Evolutionary conservation across 495 filamentous ascomycete species (phyloP).

Genomic region (Apiosordaria backusii): DNA sequence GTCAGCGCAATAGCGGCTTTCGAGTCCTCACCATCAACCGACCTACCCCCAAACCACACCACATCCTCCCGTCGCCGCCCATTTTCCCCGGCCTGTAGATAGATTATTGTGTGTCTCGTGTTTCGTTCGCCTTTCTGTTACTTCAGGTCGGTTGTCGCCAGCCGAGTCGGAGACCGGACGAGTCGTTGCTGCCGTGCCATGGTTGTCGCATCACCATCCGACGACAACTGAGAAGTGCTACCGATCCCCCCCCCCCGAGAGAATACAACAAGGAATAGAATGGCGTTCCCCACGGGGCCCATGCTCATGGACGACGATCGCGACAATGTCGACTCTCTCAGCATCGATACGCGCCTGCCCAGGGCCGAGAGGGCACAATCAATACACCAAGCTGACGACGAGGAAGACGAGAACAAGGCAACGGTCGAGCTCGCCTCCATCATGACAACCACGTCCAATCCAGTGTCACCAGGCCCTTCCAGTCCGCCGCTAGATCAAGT

Average conservation of each 20-base stretch:
- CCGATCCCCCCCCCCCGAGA: not conserved
- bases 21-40: not conserved
- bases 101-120: not conserved
- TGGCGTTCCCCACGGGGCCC: conserved; percentile 8
- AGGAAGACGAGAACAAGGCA: conserved; percentile 41
- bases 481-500: conserved; percentile 49
- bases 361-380: conserved; percentile 27
- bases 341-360: conserved; percentile 29
- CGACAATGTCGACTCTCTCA: conserved; percentile 26
- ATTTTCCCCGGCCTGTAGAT: not conserved
- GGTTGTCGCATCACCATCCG: conserved; percentile 21
- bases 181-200: conserved; percentile 22
- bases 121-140: not conserved
- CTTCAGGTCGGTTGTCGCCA: not conserved
- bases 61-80: not conserved
- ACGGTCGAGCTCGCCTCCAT: conserved; percentile 46
- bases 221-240: conserved; percentile 17
- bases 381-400: conserved; percentile 21
- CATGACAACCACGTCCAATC: conserved; percentile 50
- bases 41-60: not conserved
- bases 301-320: conserved; percentile 27
- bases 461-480: conserved; percentile 51
- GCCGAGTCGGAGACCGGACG: not conserved
- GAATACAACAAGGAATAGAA: conserved; percentile 2
- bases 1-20: not conserved